These are phyloP conservation scores for Candida lessepsii DNA, from an alignment of 805 yeast species.

Conservation along the genomic window DNA sequence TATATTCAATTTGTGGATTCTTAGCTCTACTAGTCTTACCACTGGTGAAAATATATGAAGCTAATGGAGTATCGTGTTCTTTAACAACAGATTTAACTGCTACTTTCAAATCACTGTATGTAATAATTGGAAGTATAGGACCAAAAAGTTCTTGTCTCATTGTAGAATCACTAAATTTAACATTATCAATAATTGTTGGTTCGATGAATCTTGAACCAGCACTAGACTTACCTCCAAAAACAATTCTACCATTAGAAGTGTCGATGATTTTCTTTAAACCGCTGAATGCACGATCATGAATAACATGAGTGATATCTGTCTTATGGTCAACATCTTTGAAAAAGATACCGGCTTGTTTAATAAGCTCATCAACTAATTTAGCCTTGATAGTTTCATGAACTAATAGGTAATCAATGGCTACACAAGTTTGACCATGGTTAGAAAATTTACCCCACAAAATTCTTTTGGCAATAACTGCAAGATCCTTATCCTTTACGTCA, in stretches of 20 bases:
- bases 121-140: conserved; percentile 76
- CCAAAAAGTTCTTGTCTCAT: conserved; percentile 83
- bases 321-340: conserved; percentile 38
- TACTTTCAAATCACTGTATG: conserved; percentile 45
- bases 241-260: conserved; percentile 50
- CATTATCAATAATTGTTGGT: conserved; percentile 72
- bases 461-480: conserved; percentile 53
- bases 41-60: conserved; percentile 64
- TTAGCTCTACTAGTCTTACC: conserved; percentile 45
- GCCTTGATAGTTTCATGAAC: conserved; percentile 60
- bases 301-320: conserved; percentile 54
- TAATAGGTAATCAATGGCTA: conserved; percentile 79
- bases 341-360: conserved; percentile 40
- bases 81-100: conserved; percentile 44
- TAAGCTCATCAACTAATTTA: conserved; percentile 44
- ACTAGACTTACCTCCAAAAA: conserved; percentile 46
- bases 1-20: conserved; percentile 40
- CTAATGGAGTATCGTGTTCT: conserved; percentile 75
- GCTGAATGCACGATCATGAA: conserved; percentile 53
- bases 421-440: conserved; percentile 90
- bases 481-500: conserved; percentile 42
- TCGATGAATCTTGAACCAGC: conserved; percentile 49
- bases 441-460: conserved; percentile 74
- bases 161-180: conserved; percentile 61
- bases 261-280: conserved; percentile 45